Conservation (phyloP, 2,329 filamentous ascomycete species). For the Arachnopeziza araneosa region DNA sequence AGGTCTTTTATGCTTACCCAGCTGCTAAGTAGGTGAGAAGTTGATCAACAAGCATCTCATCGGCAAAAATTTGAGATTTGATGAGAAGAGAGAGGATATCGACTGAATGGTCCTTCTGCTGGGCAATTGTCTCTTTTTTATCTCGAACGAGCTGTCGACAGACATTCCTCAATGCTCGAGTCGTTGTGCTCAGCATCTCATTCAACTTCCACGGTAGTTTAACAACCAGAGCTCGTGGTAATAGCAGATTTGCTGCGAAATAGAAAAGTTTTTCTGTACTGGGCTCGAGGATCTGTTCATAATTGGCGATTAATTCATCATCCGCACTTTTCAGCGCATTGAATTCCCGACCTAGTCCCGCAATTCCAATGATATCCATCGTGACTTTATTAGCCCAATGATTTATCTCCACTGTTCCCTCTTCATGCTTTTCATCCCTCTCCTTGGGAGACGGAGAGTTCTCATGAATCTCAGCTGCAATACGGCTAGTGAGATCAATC, state of each 20-base stretch:
- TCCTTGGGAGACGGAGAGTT: slow-evolving; percentile 24
- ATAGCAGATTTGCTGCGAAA: slow-evolving; percentile 51
- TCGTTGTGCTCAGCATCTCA: slow-evolving; percentile 49
- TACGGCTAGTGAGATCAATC: slow-evolving; percentile 52
- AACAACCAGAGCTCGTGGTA: slow-evolving; percentile 55
- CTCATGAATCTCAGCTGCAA: slow-evolving; percentile 42
- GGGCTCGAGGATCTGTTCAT: slow-evolving; percentile 49
- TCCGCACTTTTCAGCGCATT: slow-evolving; percentile 54
- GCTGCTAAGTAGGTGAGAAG: slow-evolving; percentile 78
- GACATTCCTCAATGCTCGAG: slow-evolving; percentile 53
- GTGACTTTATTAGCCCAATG: slow-evolving; percentile 61
- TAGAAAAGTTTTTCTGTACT: slow-evolving; percentile 47
- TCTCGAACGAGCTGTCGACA: slow-evolving; percentile 62
- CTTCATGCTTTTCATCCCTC: slow-evolving; percentile 25
- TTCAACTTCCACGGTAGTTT: slow-evolving; percentile 66
- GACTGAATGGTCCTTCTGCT: slow-evolving; percentile 44
- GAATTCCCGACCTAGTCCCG: slow-evolving; percentile 68
- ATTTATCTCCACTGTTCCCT: slow-evolving; percentile 46
- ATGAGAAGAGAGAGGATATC: slow-evolving; percentile 79
- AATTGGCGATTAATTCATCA: slow-evolving; percentile 52
- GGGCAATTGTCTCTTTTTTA: slow-evolving; percentile 54
- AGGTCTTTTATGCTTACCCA: slow-evolving; percentile 36
- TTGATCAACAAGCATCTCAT: slow-evolving; percentile 75
- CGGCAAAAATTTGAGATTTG: slow-evolving; percentile 66
- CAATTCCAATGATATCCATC: slow-evolving; percentile 68